A percentile compares a stretch with the other conserved stretches of the same genome.
Conservation (phyloP, 2,329 filamentous ascomycete species). For the Sclerotinia borealis region DNA sequence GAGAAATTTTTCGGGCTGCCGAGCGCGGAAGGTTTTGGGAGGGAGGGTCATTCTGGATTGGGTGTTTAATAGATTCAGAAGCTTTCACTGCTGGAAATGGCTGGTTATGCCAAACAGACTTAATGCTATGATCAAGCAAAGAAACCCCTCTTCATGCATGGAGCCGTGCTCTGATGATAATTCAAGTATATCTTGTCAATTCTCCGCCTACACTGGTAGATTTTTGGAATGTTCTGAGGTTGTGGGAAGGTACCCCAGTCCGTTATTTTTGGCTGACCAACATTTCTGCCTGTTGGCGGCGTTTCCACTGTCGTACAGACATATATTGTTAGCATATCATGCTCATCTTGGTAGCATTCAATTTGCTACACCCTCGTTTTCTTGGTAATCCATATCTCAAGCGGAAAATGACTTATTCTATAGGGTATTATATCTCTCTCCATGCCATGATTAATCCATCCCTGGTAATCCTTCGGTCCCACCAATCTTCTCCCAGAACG, state of each 20-base stretch:
- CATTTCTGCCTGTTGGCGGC: background rate
- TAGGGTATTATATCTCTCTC: slow-evolving; percentile 1
- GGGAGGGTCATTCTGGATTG: background rate
- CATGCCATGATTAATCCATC: slow-evolving; percentile 32
- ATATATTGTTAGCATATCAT: background rate
- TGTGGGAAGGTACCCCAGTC: background rate
- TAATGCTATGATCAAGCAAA: background rate
- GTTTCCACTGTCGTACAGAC: background rate
- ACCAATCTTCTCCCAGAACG: slow-evolving; percentile 67
- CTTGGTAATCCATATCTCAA: background rate
- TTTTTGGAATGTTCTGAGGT: background rate
- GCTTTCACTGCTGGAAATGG: background rate
- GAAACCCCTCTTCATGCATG: background rate
- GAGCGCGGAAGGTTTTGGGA: background rate
- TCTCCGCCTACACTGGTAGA: background rate
- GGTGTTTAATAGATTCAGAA: no score
- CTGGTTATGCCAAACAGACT: background rate
- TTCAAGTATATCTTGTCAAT: background rate
- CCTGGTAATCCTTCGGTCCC: slow-evolving; percentile 52
- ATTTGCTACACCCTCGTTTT: background rate
- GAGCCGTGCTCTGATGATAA: background rate
- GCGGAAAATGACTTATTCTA: background rate
- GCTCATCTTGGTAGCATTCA: background rate
- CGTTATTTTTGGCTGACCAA: background rate
- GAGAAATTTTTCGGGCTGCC: background rate